Conservation (phyloP, 73 alveolate genomes). For the Paramecium primaurelia region DNA sequence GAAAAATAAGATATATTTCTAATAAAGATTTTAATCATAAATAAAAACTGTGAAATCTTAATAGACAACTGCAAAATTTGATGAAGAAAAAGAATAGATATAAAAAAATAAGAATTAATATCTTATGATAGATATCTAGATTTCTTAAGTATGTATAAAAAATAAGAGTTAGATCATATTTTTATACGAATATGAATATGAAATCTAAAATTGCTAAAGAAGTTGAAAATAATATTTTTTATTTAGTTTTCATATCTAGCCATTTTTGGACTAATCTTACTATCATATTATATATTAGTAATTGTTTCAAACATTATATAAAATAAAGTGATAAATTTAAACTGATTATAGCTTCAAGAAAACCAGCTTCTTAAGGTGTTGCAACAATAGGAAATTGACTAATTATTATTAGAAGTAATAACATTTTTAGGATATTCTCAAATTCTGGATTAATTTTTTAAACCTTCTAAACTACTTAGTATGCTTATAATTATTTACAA, state of each 20-base stretch:
- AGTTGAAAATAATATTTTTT: constrained; percentile 58
- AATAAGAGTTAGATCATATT: not conserved
- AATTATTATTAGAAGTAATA: constrained; percentile 46
- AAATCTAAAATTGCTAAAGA: not conserved
- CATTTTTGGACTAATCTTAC: constrained; percentile 65
- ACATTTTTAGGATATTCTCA: constrained; percentile 61
- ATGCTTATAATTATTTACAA: not conserved
- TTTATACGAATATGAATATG: not conserved
- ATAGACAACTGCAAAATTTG: not conserved
- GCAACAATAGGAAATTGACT: constrained; percentile 62
- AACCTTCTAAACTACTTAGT: not conserved
- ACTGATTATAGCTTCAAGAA: constrained; percentile 50
- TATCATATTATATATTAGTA: constrained; percentile 53
- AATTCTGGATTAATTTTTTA: constrained; percentile 53
- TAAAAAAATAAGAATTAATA: not conserved
- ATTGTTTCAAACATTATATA: constrained; percentile 51
- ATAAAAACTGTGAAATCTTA: not conserved
- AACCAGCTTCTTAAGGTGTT: constrained; percentile 65
- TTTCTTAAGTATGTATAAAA: not conserved
- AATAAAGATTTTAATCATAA: not conserved
- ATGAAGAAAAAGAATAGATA: not conserved
- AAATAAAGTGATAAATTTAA: constrained; percentile 60
- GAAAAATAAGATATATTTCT: not conserved
- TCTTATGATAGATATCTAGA: not conserved
- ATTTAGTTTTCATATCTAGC: constrained; percentile 57